These are phyloP conservation scores for Xylariales sp. DNA, from an alignment of 2,329 filamentous ascomycete genomes.

Conservation along the genomic window DNA sequence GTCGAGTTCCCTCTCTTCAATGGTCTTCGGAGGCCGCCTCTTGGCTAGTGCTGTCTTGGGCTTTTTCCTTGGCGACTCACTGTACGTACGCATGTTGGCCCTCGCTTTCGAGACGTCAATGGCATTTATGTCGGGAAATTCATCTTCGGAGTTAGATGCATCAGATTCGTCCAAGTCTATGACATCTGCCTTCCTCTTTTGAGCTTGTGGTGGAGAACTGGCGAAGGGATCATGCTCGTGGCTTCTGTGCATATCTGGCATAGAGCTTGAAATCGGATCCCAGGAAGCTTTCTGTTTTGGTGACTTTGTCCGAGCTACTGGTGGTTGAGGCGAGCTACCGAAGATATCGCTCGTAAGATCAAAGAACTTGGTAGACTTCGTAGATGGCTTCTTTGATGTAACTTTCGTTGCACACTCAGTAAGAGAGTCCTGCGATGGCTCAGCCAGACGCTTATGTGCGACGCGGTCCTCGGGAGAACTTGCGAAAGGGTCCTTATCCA, in stretches of 20 bases:
- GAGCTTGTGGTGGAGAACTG: conserved; percentile 12
- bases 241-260: conserved; percentile 34
- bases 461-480: conserved; percentile 20
- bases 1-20: conserved; percentile 34
- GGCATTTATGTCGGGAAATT: conserved; percentile 42
- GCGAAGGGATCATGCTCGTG: conserved; percentile 10
- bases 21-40: conserved; percentile 19
- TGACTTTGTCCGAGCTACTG: conserved; percentile 12
- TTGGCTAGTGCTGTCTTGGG: conserved; percentile 13
- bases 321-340: conserved; percentile 10
- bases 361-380: conserved; percentile 15
- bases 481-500: conserved; percentile 11
- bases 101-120: conserved; percentile 31
- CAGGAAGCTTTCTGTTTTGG: conserved; percentile 29
- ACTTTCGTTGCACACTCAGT: too few species aligned
- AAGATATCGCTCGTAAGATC: conserved; percentile 24
- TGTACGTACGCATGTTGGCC: conserved; percentile 11
- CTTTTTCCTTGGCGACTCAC: conserved; percentile 14
- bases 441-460: too few species aligned
- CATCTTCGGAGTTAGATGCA: conserved; percentile 28
- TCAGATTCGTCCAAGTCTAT: conserved; percentile 34
- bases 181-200: conserved; percentile 20
- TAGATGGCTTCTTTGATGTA: too few species aligned
- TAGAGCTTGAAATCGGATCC: conserved; percentile 52
- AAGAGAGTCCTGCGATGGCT: too few species aligned